Base-by-base conservation (phyloP, 208 protist species). In the Trypanosoma vivax region DNA sequence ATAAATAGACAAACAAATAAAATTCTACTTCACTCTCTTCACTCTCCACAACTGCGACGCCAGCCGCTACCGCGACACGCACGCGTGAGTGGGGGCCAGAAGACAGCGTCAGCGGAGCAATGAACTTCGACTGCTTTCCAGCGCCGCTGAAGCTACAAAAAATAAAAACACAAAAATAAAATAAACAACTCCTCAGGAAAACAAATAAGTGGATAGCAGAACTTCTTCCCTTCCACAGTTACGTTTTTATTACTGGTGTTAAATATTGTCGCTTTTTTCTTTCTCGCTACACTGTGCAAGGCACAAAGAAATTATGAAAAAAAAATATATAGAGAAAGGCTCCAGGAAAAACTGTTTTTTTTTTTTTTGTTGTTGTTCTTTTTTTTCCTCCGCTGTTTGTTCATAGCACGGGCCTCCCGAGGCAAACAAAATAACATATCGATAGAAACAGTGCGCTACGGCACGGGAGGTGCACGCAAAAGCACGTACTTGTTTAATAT, bases 271-370 rank as follows among this genome's bases (percentile, higher is more conserved):
- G n/a, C n/a, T n/a, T n/a, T n/a, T n/a, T n/a, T n/a, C n/a, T n/a
- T n/a, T n/a, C n/a, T n/a, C n/a, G n/a, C n/a, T n/a, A n/a, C n/a
- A n/a, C n/a, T n/a, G n/a, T n/a, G n/a, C n/a, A n/a, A n/a, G n/a
- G n/a, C n/a, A n/a, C n/a, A n/a, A n/a, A n/a, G n/a, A n/a, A n/a
- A 47, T 37, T 37, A 52, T 39, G 11, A 35, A 47, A 40, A 31
- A 48, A 43, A 2, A 13, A 18, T 18, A 50, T 31, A 24, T 21
- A 29, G 11, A 31, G 9, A 42, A 21, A 61, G 46, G 4, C 31
- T 35, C 13, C 4, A 42, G 33, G 50, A 59, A 47, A 48, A 25
- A 50, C 54, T 56, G 51, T 57, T 34, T 53, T 46, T 52, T 48
- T 28, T 35, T 3, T 38, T 0, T 39, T 28, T n/a, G 40, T 25